These are phyloP conservation scores for Scheffersomyces insectosa DNA, from an alignment of 1,139 yeast species.

Conservation along the genomic window DNA sequence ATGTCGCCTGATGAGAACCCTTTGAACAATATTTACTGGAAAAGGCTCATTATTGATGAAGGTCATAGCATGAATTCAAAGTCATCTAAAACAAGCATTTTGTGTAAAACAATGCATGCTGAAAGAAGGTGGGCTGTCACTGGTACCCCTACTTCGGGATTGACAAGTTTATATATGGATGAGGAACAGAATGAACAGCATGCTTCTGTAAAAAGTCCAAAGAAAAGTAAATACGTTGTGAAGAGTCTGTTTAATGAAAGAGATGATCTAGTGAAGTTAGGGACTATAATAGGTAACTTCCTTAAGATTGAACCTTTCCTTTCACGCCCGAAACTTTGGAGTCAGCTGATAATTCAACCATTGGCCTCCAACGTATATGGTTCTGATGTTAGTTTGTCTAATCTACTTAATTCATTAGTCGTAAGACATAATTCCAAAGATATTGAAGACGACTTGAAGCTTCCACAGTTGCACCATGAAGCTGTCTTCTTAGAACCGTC, in stretches of 20 bases:
- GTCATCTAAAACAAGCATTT: conserved; percentile 47
- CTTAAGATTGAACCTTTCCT: conserved; percentile 62
- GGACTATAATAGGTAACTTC: conserved; percentile 52
- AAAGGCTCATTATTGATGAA: conserved; percentile 69
- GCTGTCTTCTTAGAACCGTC: conserved; percentile 63
- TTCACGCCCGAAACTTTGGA: conserved; percentile 50
- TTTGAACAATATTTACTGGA: conserved; percentile 56
- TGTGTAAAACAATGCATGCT: conserved; percentile 49
- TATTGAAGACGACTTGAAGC: conserved; percentile 51
- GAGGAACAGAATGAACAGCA: conserved; percentile 32
- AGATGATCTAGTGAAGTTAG: conserved; percentile 56
- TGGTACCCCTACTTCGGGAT: conserved; percentile 74
- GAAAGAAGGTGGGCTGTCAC: conserved; percentile 75
- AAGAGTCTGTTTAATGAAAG: conserved; percentile 35
- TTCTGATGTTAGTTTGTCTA: conserved; percentile 38
- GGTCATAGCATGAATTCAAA: conserved; percentile 64
- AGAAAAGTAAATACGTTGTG: conserved; percentile 37
- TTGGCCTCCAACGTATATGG: conserved; percentile 40
- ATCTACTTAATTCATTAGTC: conserved; percentile 46
- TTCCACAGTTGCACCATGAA: conserved; percentile 61
- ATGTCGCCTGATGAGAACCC: conserved; percentile 26
- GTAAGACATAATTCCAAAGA: conserved; percentile 57
- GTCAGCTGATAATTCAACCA: conserved; percentile 46
- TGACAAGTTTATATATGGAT: conserved; percentile 59
- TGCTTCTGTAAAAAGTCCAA: conserved; percentile 1